These are phyloP conservation scores for Phytopythium montanum DNA, from an alignment of 352 stramenopile species.

Conservation along the genomic window DNA sequence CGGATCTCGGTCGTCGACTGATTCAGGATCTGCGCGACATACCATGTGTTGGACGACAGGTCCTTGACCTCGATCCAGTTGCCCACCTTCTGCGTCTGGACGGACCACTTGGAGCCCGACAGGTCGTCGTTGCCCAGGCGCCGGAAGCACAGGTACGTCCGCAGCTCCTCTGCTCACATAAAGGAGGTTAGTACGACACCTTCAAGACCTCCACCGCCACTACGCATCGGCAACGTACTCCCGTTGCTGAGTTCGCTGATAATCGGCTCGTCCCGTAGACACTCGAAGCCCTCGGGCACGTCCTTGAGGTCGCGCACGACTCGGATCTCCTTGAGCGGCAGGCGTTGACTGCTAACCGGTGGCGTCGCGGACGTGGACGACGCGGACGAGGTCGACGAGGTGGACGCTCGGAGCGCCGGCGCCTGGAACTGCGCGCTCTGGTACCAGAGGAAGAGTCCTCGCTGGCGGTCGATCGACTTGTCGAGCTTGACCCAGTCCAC, in stretches of 20 bases:
- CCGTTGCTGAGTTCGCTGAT: slow-evolving; percentile 30
- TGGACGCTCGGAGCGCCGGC: slow-evolving; percentile 9
- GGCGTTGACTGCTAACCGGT: slow-evolving; percentile 11
- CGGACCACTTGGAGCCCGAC: slow-evolving; percentile 64
- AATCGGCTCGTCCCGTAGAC: slow-evolving; percentile 37
- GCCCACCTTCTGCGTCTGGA: slow-evolving; percentile 55
- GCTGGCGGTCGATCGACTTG: slow-evolving; percentile 66
- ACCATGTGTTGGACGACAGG: slow-evolving; percentile 71
- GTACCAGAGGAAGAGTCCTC: slow-evolving; percentile 67
- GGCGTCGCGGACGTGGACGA: slow-evolving; percentile 9
- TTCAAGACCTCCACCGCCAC: slow-evolving; percentile 2
- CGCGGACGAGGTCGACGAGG: slow-evolving; percentile 4
- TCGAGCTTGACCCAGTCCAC: slow-evolving; percentile 57
- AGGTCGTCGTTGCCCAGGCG: slow-evolving; percentile 66
- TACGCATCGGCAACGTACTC: slow-evolving; percentile 19
- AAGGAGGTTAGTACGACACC: slow-evolving; percentile 1
- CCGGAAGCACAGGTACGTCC: slow-evolving; percentile 70
- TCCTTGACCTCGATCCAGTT: slow-evolving; percentile 86
- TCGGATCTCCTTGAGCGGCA: slow-evolving; percentile 79
- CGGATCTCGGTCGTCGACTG: slow-evolving; percentile 63
- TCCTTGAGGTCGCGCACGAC: slow-evolving; percentile 67
- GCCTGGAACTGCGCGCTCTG: slow-evolving; percentile 25
- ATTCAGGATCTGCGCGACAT: slow-evolving; percentile 67
- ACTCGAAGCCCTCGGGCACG: slow-evolving; percentile 64
- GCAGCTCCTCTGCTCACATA: slow-evolving; percentile 35